Evolutionary conservation across 1,139 yeast genomes (phyloP).

Genomic region (Groenewaldozyma auringiensis): DNA sequence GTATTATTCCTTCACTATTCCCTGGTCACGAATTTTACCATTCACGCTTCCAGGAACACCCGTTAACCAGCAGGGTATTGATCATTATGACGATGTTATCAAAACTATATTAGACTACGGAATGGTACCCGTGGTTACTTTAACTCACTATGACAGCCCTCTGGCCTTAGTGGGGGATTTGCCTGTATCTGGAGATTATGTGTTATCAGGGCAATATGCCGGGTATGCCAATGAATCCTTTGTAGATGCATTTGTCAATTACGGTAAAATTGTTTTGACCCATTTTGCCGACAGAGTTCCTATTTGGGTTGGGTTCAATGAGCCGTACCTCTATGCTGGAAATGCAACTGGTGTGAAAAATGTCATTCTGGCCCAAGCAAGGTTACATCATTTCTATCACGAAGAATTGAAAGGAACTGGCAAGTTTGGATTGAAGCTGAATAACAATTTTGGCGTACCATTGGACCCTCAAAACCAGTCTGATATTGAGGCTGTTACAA

Average conservation of each 20-base stretch:
- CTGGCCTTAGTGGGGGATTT: conserved; percentile 5
- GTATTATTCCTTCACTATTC: conserved; percentile 6
- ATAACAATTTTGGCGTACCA: conserved; percentile 6
- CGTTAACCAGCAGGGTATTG: conserved; percentile 29
- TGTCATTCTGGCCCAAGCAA: conserved; percentile 2
- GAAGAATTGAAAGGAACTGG: conserved; percentile 5
- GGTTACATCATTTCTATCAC: background rate
- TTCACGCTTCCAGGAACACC: conserved; percentile 24
- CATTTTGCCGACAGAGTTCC: conserved; percentile 14
- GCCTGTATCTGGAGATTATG: background rate
- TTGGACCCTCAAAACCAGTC: conserved; percentile 1
- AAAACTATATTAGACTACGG: conserved; percentile 28
- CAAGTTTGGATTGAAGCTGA: conserved; percentile 5
- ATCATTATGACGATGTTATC: conserved; percentile 31
- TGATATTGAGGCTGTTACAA: conserved; percentile 1
- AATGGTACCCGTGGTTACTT: conserved; percentile 29
- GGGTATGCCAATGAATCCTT: conserved; percentile 3
- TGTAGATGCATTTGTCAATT: conserved; percentile 7
- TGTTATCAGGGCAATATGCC: conserved; percentile 17
- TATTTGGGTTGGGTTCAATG: conserved; percentile 30
- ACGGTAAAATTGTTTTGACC: conserved; percentile 4
- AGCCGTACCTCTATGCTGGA: conserved; percentile 19
- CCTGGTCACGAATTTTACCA: conserved; percentile 19
- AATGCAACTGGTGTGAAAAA: background rate
- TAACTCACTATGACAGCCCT: conserved; percentile 20